Evolutionary conservation across 805 yeast genomes (phyloP), one percentile per base, ranked within the genome.

Genomic region (Ogataea methylovora): DNA sequence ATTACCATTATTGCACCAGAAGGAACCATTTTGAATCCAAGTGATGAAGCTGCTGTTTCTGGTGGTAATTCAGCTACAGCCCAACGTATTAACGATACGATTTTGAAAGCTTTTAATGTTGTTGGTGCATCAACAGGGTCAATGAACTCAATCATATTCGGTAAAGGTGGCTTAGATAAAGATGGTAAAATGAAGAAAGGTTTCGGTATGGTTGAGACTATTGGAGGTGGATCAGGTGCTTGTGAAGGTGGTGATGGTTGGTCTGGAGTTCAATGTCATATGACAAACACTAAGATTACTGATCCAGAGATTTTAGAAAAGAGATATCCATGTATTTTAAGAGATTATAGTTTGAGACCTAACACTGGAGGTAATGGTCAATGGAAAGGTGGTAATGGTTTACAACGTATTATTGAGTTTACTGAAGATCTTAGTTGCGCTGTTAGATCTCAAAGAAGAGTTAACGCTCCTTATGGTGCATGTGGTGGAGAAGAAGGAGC

Each of bases 51-150:
- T 29, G 75, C 52, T 8, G 52, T 48, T 14, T 43, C 43, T 5
- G 52, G 57, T 32, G 76, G 75, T 25, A 73, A 72, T 43, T 76
- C 73, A 10, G 79, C 84, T 58, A 86, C 95, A 1, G 79, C 94
- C 2, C 95, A 87, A 57, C 69, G 94, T 43, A 76, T 87, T 25
- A 84, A 88, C 1, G 95, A 84, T 56, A 87, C 80, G 5, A 71
- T 87, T 25, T 63, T 86, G 47, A 78, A 77, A 45, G 90, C 95
- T 0, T 84, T 86, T 51, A 69, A 73, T 36, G 82, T 85, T 4
- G 79, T 83, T 53, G 95, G 94, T 3, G 94, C 86, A 36, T 84
- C 94, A 1, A 94, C 85, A 51, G 94, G 95, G 22, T 86, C 88
- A 36, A 82, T 90, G 56, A 86, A 86, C 58, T 85, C 84, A 57